These are phyloP conservation scores for Breynia disticha DNA, from an alignment of 441 rosid species.

Conservation along the genomic window DNA sequence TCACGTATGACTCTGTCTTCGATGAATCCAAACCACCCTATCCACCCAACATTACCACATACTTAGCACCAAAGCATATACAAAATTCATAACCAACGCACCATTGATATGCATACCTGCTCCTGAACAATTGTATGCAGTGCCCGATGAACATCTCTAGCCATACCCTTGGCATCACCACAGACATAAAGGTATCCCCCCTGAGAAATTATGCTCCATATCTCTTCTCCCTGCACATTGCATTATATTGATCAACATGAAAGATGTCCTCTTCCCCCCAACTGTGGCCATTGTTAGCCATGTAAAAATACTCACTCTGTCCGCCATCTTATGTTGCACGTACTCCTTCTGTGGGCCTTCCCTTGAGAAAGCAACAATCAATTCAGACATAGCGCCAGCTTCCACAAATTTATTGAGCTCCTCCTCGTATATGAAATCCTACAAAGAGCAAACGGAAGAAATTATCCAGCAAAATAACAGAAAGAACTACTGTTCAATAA, in stretches of 20 bases:
- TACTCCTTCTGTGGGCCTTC: slow-evolving; percentile 93
- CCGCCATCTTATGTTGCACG: slow-evolving; percentile 88
- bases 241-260: slow-evolving; percentile 1
- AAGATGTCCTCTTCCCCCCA: background rate
- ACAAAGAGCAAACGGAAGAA: slow-evolving; percentile 6
- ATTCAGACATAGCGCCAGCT: slow-evolving; percentile 70
- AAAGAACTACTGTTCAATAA: background rate
- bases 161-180: slow-evolving; percentile 84
- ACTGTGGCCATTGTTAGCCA: background rate
- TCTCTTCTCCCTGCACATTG: slow-evolving; percentile 35
- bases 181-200: slow-evolving; percentile 61
- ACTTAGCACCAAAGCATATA: too few species aligned
- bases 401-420: slow-evolving; percentile 62
- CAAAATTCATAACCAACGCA: background rate
- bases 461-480: background rate
- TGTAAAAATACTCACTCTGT: slow-evolving; percentile 38
- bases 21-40: slow-evolving; percentile 86
- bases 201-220: slow-evolving; percentile 49
- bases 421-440: slow-evolving; percentile 94
- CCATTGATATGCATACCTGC: slow-evolving; percentile 29
- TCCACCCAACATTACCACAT: background rate
- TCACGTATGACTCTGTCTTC: slow-evolving; percentile 78
- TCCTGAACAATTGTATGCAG: slow-evolving; percentile 51
- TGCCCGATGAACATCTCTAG: slow-evolving; percentile 58
- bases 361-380: slow-evolving; percentile 81